These are phyloP conservation scores for Dichotomocladium elegans DNA, from an alignment of 371 early-diverging fungal species.

Conservation along the genomic window DNA sequence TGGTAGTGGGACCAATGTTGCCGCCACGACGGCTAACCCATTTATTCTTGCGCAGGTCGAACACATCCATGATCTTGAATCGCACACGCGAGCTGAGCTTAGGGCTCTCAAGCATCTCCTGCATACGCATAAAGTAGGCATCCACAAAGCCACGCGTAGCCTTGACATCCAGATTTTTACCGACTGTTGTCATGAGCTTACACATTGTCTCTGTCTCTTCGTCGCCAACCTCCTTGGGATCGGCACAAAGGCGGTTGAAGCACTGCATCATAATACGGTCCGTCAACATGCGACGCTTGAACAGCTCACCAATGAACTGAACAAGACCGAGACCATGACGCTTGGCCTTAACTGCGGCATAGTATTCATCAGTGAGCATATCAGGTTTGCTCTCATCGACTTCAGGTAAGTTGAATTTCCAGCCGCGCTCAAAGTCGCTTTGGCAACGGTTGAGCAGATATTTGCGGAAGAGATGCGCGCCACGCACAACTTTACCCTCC, in stretches of 20 bases:
- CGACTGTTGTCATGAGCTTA: slow-evolving; percentile 87
- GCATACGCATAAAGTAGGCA: slow-evolving; percentile 76
- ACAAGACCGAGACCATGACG: slow-evolving; percentile 93
- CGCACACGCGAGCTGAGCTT: slow-evolving; percentile 82
- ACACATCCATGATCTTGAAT: slow-evolving; percentile 90
- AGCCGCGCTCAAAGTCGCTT: slow-evolving; percentile 82
- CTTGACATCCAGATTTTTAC: slow-evolving; percentile 58
- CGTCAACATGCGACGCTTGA: slow-evolving; percentile 82
- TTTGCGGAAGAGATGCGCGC: slow-evolving; percentile 82
- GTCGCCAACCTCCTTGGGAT: slow-evolving; percentile 79
- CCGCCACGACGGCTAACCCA: slow-evolving; percentile 70
- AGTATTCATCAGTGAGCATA: slow-evolving; percentile 76
- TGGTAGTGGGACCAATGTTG: slow-evolving; percentile 77
- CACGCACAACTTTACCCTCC: slow-evolving; percentile 52
- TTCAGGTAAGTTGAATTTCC: slow-evolving; percentile 62
- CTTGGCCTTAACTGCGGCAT: slow-evolving; percentile 87
- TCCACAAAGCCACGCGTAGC: slow-evolving; percentile 62
- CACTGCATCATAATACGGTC: slow-evolving; percentile 91
- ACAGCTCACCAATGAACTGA: slow-evolving; percentile 93
- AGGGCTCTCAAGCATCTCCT: slow-evolving; percentile 55
- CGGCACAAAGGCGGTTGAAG: slow-evolving; percentile 68
- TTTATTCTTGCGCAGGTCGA: slow-evolving; percentile 80
- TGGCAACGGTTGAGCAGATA: slow-evolving; percentile 90
- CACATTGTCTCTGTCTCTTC: slow-evolving; percentile 92
- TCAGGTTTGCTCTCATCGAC: slow-evolving; percentile 29